Conservation (phyloP, 78 protist species). For the Guillardia theta region DNA sequence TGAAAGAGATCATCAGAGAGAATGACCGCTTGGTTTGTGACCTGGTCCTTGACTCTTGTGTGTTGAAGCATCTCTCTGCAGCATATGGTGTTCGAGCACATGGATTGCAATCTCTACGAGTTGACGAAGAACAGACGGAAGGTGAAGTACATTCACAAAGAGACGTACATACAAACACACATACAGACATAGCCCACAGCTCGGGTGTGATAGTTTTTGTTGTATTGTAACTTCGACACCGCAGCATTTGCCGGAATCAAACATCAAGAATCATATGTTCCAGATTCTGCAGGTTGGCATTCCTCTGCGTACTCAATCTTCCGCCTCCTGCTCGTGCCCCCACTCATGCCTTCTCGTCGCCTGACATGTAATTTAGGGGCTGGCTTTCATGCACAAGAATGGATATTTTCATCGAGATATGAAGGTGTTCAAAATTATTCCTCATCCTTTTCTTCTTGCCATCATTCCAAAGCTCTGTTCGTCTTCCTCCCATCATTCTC, state of each 20-base stretch:
- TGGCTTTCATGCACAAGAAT: slow-evolving; percentile 85
- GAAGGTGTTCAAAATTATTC: too few relatives aligned
- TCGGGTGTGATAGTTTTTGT: too few relatives aligned
- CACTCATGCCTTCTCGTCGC: not conserved
- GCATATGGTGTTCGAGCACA: slow-evolving; percentile 91
- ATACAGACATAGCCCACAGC: too few relatives aligned
- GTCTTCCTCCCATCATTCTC: too few relatives aligned
- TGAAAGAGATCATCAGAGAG: slow-evolving; percentile 85
- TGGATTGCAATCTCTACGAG: slow-evolving; percentile 85
- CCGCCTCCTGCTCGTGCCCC: not conserved
- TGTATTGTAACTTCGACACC: too few relatives aligned
- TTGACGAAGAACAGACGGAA: slow-evolving; percentile 73
- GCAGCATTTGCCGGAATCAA: slow-evolving; percentile 68
- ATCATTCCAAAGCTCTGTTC: too few relatives aligned
- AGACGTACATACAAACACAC: too few relatives aligned
- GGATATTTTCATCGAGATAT: slow-evolving; percentile 94
- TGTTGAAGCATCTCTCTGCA: too few relatives aligned
- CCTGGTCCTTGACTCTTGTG: too few relatives aligned
- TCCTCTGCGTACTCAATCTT: not conserved
- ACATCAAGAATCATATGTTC: slow-evolving; percentile 34
- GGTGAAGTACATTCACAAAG: too few relatives aligned
- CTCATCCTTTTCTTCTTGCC: too few relatives aligned
- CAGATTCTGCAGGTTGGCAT: slow-evolving; percentile 65
- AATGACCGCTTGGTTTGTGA: too few relatives aligned
- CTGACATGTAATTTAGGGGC: slow-evolving; percentile 60